A percentile compares a stretch with the other conserved stretches of the same genome.
These are phyloP conservation scores for Yueomyces sinensis DNA, from an alignment of 805 yeast species.

Conservation along the genomic window DNA sequence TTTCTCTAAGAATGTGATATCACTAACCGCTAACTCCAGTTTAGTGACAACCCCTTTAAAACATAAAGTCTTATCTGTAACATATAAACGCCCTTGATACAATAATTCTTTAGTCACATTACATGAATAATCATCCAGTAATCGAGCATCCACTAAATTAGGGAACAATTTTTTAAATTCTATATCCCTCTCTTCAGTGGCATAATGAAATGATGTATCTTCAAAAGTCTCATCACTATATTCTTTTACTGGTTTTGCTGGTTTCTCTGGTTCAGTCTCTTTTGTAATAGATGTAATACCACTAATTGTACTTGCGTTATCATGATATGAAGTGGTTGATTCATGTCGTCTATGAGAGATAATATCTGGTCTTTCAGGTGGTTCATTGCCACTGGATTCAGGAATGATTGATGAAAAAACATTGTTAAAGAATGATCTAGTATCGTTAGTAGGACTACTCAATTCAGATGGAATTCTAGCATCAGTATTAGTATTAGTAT, in stretches of 20 bases:
- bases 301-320: conserved; percentile 4
- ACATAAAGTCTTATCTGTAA: conserved; percentile 66
- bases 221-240: conserved; percentile 47
- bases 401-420: not conserved
- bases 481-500: not conserved
- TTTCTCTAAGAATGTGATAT: conserved; percentile 51
- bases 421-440: not conserved
- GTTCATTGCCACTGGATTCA: not conserved
- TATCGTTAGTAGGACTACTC: not conserved
- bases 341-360: conserved; percentile 19
- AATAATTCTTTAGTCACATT: conserved; percentile 79
- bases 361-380: conserved; percentile 13
- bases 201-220: conserved; percentile 48
- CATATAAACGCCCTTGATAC: conserved; percentile 75
- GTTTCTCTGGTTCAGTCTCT: not conserved
- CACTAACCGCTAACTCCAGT: conserved; percentile 56
- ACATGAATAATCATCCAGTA: conserved; percentile 82
- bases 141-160: conserved; percentile 46
- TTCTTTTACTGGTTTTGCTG: conserved; percentile 15
- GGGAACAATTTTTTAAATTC: conserved; percentile 75
- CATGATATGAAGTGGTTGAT: conserved; percentile 1
- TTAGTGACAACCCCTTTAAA: conserved; percentile 63
- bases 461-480: not conserved
- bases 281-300: conserved; percentile 1
- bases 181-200: conserved; percentile 47